phyloP scores from a whole-genome alignment of 257 asterid genomes.

The Solanum sejunctum region DNA sequence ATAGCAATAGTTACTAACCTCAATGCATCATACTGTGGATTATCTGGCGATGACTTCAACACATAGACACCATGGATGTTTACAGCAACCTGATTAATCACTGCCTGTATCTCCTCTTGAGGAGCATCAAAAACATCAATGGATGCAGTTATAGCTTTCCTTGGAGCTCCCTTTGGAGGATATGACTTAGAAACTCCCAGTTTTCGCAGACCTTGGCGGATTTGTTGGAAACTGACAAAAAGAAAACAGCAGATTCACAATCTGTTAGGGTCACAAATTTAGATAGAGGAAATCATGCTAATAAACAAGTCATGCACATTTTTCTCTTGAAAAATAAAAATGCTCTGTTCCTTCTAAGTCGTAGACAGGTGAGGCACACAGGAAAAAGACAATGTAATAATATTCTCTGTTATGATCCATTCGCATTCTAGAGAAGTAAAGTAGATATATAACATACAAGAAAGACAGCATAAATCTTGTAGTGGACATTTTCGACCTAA shows the following conservation, averaged over 20 bases:
- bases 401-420: not conserved
- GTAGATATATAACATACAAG: not conserved
- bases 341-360: not conserved
- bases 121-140: constrained; percentile 25
- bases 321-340: not conserved
- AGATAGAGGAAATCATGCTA: not conserved
- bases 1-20: constrained; percentile 32
- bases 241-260: not conserved
- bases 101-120: constrained; percentile 52
- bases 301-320: not conserved
- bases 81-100: constrained; percentile 47
- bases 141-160: constrained; percentile 52
- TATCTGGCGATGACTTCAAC: constrained; percentile 60
- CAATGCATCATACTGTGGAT: constrained; percentile 52
- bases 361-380: not conserved
- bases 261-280: not conserved
- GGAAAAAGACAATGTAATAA: not conserved
- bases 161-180: constrained; percentile 36
- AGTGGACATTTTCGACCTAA: not conserved
- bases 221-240: constrained; percentile 57
- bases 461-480: not conserved
- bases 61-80: constrained; percentile 75
- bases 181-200: constrained; percentile 5
- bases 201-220: constrained; percentile 1
- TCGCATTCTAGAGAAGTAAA: not conserved